Conservation (phyloP, 192 early-diverging fungal genomes). For the Polychytrium aggregatum region DNA sequence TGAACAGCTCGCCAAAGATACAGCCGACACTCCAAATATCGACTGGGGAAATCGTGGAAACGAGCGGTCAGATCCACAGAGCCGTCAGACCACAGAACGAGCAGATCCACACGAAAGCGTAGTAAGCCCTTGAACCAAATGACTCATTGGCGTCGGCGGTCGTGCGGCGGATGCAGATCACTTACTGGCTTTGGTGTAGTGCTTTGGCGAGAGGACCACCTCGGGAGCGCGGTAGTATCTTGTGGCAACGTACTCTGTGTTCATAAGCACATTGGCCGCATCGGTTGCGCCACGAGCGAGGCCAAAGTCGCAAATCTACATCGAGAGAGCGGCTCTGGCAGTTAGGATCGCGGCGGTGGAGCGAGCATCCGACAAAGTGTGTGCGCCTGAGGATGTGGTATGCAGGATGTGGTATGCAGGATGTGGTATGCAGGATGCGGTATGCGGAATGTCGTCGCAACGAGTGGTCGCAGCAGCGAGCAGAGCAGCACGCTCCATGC, state of each 20-base stretch:
- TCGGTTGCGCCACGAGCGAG: conserved; percentile 35
- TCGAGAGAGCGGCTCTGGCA: background rate
- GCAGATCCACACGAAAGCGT: background rate
- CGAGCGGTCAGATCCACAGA: background rate
- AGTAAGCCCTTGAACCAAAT: background rate
- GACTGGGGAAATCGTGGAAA: conserved; percentile 28
- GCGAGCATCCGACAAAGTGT: background rate
- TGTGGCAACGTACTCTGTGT: conserved; percentile 49
- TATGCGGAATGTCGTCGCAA: background rate
- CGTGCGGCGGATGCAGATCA: no score
- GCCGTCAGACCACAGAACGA: background rate
- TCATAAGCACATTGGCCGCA: conserved; percentile 18
- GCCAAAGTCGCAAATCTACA: conserved; percentile 45
- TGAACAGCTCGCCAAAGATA: conserved; percentile 93
- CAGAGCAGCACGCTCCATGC: background rate
- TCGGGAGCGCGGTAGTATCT: conserved; percentile 47
- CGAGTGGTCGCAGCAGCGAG: background rate
- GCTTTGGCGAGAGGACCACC: conserved; percentile 40
- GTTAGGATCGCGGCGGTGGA: background rate
- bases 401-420: no score
- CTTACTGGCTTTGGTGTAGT: conserved; percentile 43
- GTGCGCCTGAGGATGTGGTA: no score
- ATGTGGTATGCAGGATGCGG: no score
- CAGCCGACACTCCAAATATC: conserved; percentile 99
- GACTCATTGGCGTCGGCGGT: no score